Conservation (phyloP, 768 basidiomycete species). For the Cubamyces sp. region DNA sequence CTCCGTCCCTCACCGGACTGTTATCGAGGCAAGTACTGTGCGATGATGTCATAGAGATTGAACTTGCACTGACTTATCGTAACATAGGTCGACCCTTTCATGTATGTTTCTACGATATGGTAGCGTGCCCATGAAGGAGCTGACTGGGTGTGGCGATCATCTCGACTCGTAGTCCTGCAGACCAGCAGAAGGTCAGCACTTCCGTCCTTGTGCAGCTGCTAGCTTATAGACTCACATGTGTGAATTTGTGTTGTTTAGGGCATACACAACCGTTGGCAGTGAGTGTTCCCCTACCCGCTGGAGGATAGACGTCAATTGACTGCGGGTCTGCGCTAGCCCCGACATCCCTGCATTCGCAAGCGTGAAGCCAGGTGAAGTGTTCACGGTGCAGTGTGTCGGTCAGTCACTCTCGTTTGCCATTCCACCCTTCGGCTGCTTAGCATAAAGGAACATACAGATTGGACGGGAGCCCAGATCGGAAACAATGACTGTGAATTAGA, state of each 20-base stretch:
- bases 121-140: background rate
- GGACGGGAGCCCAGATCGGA: slow-evolving; percentile 80
- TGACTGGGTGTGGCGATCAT: background rate
- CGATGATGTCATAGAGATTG: background rate
- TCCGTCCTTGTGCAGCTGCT: too few species aligned
- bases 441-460: slow-evolving; percentile 46
- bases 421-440: too few species aligned
- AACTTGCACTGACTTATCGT: background rate
- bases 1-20: slow-evolving; percentile 60
- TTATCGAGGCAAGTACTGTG: slow-evolving; percentile 53
- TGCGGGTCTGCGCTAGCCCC: slow-evolving; percentile 33
- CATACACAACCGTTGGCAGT: slow-evolving; percentile 79
- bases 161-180: slow-evolving; percentile 43
- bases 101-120: slow-evolving; percentile 45
- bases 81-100: slow-evolving; percentile 68
- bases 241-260: slow-evolving; percentile 42
- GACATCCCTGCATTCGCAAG: background rate
- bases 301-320: slow-evolving; percentile 59
- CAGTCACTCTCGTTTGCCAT: slow-evolving; percentile 22
- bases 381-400: slow-evolving; percentile 75
- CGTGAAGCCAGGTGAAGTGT: slow-evolving; percentile 47
- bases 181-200: slow-evolving; percentile 56
- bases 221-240: background rate
- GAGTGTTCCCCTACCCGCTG: slow-evolving; percentile 58
- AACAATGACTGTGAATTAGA: slow-evolving; percentile 65